Percentiles rank a stretch among this genome's conserved stretches.
phyloP scores from a whole-genome alignment of 176 grass and related monocot genomes.

The Triticum urartu region DNA sequence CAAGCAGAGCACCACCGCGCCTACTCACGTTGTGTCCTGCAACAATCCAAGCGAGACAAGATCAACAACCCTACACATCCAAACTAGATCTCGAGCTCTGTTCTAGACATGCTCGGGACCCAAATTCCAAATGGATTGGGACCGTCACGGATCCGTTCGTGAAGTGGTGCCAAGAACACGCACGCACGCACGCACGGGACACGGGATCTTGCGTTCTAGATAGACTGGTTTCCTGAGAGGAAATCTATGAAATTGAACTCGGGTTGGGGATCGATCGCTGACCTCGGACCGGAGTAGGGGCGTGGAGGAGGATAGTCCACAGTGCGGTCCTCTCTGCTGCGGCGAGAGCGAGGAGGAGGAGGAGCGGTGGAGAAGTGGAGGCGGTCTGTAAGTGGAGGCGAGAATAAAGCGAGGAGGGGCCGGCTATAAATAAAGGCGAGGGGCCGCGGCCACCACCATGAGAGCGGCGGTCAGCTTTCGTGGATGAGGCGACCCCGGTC shows the following conservation, averaged over 20 bases:
- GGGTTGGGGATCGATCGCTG: too few relatives aligned
- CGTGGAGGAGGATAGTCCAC: too few relatives aligned
- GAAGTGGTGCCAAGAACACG: background rate
- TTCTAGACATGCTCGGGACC: background rate
- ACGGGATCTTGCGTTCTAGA: too few relatives aligned
- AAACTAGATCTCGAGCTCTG: background rate
- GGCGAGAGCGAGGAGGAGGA: background rate
- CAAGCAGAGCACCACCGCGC: conserved; percentile 43
- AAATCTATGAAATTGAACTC: too few relatives aligned
- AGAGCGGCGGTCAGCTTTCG: background rate
- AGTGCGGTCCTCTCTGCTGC: too few relatives aligned
- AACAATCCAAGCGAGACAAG: conserved; percentile 37
- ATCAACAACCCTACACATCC: conserved; percentile 17
- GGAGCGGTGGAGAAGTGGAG: background rate
- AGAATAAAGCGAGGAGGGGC: conserved; percentile 26
- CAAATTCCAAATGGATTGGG: background rate
- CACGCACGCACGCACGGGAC: background rate
- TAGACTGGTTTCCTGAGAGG: too few relatives aligned
- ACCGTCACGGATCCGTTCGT: background rate
- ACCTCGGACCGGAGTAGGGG: too few relatives aligned
- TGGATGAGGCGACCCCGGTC: background rate
- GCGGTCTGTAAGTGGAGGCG: background rate
- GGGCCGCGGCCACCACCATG: background rate
- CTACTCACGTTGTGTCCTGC: conserved; percentile 69
- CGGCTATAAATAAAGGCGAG: conserved; percentile 30